phyloP scores from a whole-genome alignment of 2,329 filamentous ascomycete species.

The Calycina herbarum region DNA sequence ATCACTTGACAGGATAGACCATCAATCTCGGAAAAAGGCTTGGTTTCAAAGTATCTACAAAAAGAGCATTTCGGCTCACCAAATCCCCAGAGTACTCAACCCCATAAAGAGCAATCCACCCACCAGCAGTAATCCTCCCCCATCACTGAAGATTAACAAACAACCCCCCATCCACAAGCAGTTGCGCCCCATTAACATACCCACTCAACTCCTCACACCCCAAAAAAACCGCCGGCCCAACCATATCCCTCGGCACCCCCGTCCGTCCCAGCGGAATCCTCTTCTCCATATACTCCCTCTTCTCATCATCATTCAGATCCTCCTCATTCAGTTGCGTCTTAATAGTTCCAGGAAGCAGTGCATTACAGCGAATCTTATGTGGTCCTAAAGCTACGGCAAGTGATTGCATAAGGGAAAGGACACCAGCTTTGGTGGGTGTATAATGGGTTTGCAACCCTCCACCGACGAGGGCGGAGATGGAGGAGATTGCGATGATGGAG shows the following conservation, averaged over 20 bases:
- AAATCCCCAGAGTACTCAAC: background rate
- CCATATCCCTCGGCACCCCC: slow-evolving; percentile 72
- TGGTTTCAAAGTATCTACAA: too few species aligned
- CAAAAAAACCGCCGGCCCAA: slow-evolving; percentile 82
- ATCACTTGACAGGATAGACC: too few species aligned
- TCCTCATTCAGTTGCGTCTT: slow-evolving; percentile 81
- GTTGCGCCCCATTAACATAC: slow-evolving; percentile 79
- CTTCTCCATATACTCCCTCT: slow-evolving; percentile 76
- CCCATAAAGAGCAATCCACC: background rate
- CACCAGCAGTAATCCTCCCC: background rate
- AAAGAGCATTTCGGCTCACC: background rate
- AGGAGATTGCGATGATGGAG: slow-evolving; percentile 75
- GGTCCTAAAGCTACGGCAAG: slow-evolving; percentile 76
- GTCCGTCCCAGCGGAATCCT: slow-evolving; percentile 76
- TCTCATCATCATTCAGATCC: slow-evolving; percentile 71
- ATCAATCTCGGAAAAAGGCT: too few species aligned
- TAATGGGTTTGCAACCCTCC: slow-evolving; percentile 81
- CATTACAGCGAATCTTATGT: slow-evolving; percentile 79
- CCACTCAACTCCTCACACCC: slow-evolving; percentile 75
- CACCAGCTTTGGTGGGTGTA: slow-evolving; percentile 84
- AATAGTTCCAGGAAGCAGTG: slow-evolving; percentile 79
- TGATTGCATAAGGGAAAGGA: slow-evolving; percentile 80
- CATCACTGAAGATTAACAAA: slow-evolving; percentile 82
- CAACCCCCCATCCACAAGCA: slow-evolving; percentile 83
- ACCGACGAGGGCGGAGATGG: slow-evolving; percentile 74